These are phyloP conservation scores for Barnettozyma vustinii DNA, from an alignment of 805 yeast species.

Conservation along the genomic window DNA sequence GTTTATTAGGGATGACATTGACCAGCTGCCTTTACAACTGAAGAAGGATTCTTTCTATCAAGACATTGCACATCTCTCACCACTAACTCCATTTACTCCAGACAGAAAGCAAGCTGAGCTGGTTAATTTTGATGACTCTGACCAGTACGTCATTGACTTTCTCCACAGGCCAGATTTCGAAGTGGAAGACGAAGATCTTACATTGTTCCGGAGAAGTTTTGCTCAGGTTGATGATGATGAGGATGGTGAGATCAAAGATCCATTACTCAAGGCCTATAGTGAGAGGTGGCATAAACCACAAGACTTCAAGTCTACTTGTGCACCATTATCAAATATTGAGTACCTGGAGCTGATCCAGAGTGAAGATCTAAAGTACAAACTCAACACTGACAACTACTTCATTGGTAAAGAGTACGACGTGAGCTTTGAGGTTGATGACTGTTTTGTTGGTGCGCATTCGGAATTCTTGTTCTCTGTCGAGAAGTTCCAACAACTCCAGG, in stretches of 20 bases:
- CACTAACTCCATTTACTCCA: slow-evolving; percentile 19
- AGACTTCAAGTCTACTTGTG: slow-evolving; percentile 14
- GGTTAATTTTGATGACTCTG: slow-evolving; percentile 5
- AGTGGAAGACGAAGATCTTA: slow-evolving; percentile 10
- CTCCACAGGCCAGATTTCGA: slow-evolving; percentile 15
- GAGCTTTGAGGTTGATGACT: slow-evolving; percentile 26
- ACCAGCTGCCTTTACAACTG: slow-evolving; percentile 50
- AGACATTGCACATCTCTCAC: slow-evolving; percentile 54
- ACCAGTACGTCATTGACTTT: slow-evolving; percentile 13
- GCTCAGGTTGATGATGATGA: slow-evolving; percentile 1
- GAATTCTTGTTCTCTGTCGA: slow-evolving; percentile 26
- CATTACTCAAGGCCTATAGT: slow-evolving; percentile 11
- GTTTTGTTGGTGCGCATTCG: slow-evolving; percentile 33
- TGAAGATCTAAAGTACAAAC: slow-evolving; percentile 6
- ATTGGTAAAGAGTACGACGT: slow-evolving; percentile 32
- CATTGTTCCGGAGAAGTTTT: slow-evolving; percentile 12
- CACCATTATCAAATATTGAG: not conserved
- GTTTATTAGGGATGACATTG: slow-evolving; percentile 58
- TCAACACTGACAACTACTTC: slow-evolving; percentile 11
- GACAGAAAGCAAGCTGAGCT: slow-evolving; percentile 21
- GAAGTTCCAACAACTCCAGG: slow-evolving; percentile 1
- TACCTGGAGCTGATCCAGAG: slow-evolving; percentile 6
- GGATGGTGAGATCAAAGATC: slow-evolving; percentile 12
- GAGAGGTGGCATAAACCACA: slow-evolving; percentile 22
- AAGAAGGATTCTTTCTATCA: slow-evolving; percentile 39